Evolutionary conservation across 768 basidiomycete species (phyloP).

Genomic region (Leccinellum albellum): DNA sequence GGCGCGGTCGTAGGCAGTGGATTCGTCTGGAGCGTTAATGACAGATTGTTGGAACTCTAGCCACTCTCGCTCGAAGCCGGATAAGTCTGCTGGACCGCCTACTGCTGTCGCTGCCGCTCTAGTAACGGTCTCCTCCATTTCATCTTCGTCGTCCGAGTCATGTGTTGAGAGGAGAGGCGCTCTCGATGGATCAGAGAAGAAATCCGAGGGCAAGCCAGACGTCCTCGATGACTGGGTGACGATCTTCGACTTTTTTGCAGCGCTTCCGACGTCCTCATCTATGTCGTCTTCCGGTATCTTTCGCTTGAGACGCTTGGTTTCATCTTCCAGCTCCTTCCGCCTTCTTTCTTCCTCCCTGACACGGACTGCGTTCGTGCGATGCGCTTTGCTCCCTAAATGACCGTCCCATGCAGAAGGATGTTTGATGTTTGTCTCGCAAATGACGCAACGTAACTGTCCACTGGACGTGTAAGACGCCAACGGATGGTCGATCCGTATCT

Average conservation of each 20-base stretch:
- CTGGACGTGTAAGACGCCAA: slow-evolving; percentile 62
- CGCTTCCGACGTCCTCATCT: slow-evolving; percentile 21
- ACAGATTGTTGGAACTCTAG: slow-evolving; percentile 67
- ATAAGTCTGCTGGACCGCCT: not conserved
- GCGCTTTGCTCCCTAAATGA: slow-evolving; percentile 76
- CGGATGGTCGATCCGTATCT: slow-evolving; percentile 68
- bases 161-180: slow-evolving; percentile 36
- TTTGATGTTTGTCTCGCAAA: slow-evolving; percentile 63
- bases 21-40: slow-evolving; percentile 53
- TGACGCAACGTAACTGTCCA: slow-evolving; percentile 67
- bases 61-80: slow-evolving; percentile 58
- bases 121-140: slow-evolving; percentile 15
- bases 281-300: slow-evolving; percentile 24
- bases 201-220: slow-evolving; percentile 55
- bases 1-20: slow-evolving; percentile 2
- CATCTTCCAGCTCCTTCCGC: slow-evolving; percentile 36
- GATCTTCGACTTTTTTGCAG: slow-evolving; percentile 31
- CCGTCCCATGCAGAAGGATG: slow-evolving; percentile 85
- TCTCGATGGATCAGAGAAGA: slow-evolving; percentile 76
- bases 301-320: slow-evolving; percentile 36
- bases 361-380: slow-evolving; percentile 63
- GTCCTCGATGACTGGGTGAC: slow-evolving; percentile 9
- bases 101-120: not conserved
- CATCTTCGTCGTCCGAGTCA: slow-evolving; percentile 42
- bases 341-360: slow-evolving; percentile 52